Evolutionary conservation across 352 stramenopile genomes (phyloP).

Genomic region (Lagenidium sp.): DNA sequence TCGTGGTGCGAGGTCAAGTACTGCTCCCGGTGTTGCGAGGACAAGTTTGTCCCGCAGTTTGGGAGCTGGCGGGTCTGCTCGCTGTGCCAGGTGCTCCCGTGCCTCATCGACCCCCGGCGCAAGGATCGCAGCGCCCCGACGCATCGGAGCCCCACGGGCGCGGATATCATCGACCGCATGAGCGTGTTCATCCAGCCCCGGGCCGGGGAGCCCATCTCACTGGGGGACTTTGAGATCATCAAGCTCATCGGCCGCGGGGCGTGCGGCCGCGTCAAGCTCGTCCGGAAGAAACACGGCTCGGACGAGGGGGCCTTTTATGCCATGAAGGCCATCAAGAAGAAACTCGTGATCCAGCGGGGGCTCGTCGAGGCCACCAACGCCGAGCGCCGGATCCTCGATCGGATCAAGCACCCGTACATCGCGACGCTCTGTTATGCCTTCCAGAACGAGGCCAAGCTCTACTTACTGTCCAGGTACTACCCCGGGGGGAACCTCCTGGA

Average conservation of each 20-base stretch:
- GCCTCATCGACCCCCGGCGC: constrained; percentile 65
- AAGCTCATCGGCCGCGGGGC: constrained; percentile 95
- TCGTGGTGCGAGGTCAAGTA: constrained; percentile 84
- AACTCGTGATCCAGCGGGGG: constrained; percentile 73
- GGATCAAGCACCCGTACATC: constrained; percentile 97
- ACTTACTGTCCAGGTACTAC: constrained; percentile 94
- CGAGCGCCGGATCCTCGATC: constrained; percentile 81
- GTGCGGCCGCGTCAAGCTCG: constrained; percentile 78
- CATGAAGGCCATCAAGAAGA: constrained; percentile 87
- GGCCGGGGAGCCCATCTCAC: constrained; percentile 45
- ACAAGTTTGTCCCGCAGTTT: constrained; percentile 77
- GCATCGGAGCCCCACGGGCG: constrained; percentile 42
- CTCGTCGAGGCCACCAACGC: constrained; percentile 89
- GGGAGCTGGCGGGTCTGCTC: constrained; percentile 74
- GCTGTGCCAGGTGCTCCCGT: constrained; percentile 69
- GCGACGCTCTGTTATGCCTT: constrained; percentile 91
- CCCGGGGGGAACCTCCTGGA: constrained; percentile 93
- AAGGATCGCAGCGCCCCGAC: constrained; percentile 62
- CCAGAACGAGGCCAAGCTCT: constrained; percentile 86
- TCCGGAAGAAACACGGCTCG: constrained; percentile 80
- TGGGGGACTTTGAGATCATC: constrained; percentile 95
- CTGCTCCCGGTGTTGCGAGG: constrained; percentile 75
- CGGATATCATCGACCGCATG: constrained; percentile 29
- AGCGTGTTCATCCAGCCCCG: constrained; percentile 74
- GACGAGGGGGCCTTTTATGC: constrained; percentile 79